Conservation (phyloP, 2,329 filamentous ascomycete species). For the Massarina eburnea region DNA sequence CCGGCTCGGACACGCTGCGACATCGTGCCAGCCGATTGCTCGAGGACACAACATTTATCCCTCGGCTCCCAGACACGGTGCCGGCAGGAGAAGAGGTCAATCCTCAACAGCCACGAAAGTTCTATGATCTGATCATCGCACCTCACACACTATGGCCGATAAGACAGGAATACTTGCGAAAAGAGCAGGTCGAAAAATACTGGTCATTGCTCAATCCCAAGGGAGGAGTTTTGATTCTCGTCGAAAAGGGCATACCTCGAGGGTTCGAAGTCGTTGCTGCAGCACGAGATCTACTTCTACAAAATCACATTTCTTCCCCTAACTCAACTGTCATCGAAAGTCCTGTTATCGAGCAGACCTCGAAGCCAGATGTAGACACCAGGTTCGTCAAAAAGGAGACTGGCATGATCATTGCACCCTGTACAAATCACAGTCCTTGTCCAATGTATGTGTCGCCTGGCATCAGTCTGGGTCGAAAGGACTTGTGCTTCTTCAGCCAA, state of each 20-base stretch:
- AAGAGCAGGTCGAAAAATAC: slow-evolving; percentile 79
- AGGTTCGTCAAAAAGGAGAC: slow-evolving; percentile 52
- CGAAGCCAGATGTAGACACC: slow-evolving; percentile 40
- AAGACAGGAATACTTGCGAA: slow-evolving; percentile 74
- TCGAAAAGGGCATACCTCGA: slow-evolving; percentile 88
- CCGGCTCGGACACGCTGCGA: slow-evolving; percentile 73
- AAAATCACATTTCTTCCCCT: slow-evolving; percentile 71
- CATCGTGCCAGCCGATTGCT: slow-evolving; percentile 75
- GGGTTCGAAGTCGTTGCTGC: slow-evolving; percentile 92
- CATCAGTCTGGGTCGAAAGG: slow-evolving; percentile 72
- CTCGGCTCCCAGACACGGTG: slow-evolving; percentile 84
- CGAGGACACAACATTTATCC: slow-evolving; percentile 88
- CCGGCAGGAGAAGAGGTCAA: slow-evolving; percentile 57
- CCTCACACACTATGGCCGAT: slow-evolving; percentile 79
- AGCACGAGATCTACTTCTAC: slow-evolving; percentile 76
- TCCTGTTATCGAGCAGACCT: slow-evolving; percentile 42
- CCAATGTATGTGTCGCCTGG: slow-evolving; percentile 83
- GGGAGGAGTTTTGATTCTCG: slow-evolving; percentile 80
- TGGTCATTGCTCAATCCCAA: slow-evolving; percentile 84
- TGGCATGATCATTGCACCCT: slow-evolving; percentile 66
- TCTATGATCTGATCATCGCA: slow-evolving; percentile 87
- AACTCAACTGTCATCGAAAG: slow-evolving; percentile 48
- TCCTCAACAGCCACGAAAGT: slow-evolving; percentile 60
- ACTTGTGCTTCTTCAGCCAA: slow-evolving; percentile 90
- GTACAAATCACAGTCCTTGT: slow-evolving; percentile 85